Evolutionary conservation across 805 yeast genomes (phyloP).

Genomic region (Metschnikowia peoriensis): DNA sequence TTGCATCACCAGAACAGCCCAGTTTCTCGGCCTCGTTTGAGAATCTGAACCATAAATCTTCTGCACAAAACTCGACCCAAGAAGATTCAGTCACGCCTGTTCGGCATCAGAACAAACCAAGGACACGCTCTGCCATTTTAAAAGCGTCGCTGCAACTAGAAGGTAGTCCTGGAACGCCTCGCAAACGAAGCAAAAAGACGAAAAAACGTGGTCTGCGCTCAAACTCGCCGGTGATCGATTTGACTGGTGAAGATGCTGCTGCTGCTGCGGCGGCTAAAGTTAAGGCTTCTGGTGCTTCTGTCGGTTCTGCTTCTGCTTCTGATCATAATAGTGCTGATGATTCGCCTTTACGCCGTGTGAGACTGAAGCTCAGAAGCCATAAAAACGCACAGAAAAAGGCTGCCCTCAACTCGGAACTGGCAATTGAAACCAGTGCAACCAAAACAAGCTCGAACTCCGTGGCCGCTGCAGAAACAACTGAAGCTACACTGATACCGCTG

Average conservation of each 20-base stretch:
- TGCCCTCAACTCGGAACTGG: background rate
- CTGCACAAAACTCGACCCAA: background rate
- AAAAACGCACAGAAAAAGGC: background rate
- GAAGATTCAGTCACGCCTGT: background rate
- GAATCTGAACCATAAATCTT: background rate
- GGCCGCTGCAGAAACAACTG: background rate
- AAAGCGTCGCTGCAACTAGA: slow-evolving; percentile 2
- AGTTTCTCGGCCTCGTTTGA: slow-evolving; percentile 1
- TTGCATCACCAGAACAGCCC: slow-evolving; percentile 5
- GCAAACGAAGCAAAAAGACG: slow-evolving; percentile 5
- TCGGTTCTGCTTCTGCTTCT: background rate
- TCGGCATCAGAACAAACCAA: slow-evolving; percentile 7
- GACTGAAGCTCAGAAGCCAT: too few relatives aligned
- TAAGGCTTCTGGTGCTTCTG: background rate
- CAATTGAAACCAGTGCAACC: background rate
- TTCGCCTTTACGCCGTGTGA: too few relatives aligned
- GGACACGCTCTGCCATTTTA: slow-evolving; percentile 13
- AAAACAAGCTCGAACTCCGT: background rate
- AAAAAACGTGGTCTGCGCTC: background rate
- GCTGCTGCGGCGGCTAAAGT: slow-evolving; percentile 1
- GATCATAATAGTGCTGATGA: too few relatives aligned
- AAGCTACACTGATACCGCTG: background rate
- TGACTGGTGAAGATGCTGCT: slow-evolving; percentile 10
- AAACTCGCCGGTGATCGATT: slow-evolving; percentile 17
- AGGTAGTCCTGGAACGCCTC: slow-evolving; percentile 2